Conservation (phyloP, 306 rosid genomes). For the Acmispon strigosus region DNA sequence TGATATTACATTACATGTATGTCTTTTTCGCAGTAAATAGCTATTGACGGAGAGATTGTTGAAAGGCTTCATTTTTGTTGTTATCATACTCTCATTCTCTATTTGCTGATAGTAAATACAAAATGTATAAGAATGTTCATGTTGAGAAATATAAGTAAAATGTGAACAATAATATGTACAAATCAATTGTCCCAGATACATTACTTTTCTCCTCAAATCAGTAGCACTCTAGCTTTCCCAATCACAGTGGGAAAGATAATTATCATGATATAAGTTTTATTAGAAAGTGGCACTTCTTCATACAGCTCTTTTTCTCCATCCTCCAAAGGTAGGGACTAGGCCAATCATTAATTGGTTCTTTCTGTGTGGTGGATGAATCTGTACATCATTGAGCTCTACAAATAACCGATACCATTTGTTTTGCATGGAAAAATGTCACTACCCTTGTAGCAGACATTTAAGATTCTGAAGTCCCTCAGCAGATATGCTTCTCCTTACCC, state of each 20-base stretch:
- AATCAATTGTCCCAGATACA: background rate
- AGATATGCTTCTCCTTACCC: constrained; percentile 68
- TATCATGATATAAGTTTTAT: background rate
- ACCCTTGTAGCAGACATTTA: constrained; percentile 42
- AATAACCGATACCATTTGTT: background rate
- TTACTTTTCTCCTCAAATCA: background rate
- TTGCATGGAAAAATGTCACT: constrained; percentile 5
- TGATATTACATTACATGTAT: background rate
- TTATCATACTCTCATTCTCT: constrained; percentile 22
- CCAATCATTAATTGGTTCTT: background rate
- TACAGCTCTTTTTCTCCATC: constrained; percentile 6
- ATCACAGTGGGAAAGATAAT: background rate
- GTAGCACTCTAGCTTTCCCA: background rate
- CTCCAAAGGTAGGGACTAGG: background rate
- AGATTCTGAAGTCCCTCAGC: constrained; percentile 71
- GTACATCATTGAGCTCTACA: background rate
- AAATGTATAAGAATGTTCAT: background rate
- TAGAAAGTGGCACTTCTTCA: background rate
- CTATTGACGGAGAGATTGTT: constrained; percentile 2
- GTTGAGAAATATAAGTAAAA: constrained; percentile 2
- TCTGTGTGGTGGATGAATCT: constrained; percentile 9
- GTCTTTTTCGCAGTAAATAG: background rate
- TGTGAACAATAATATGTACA: constrained; percentile 21
- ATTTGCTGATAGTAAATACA: background rate
- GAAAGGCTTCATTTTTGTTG: constrained; percentile 13